Conservation (phyloP, 2,329 filamentous ascomycete genomes). For the Colletotrichum chlorophyti region DNA sequence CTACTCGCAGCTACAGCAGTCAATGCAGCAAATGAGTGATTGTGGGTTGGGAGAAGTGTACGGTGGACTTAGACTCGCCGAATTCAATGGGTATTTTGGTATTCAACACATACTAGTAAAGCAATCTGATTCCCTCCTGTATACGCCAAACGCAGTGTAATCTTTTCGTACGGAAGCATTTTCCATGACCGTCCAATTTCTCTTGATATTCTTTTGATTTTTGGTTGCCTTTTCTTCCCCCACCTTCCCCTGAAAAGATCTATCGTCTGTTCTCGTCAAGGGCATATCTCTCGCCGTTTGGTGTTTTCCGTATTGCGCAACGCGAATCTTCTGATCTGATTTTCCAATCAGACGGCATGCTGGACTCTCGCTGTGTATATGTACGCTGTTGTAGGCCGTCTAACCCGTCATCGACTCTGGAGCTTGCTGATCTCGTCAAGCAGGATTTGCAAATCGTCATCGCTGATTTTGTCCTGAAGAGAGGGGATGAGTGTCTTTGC, state of each 20-base stretch:
- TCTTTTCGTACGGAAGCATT: constrained; percentile 15
- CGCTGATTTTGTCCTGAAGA: constrained; percentile 85
- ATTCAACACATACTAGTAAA: constrained; percentile 29
- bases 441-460: constrained; percentile 86
- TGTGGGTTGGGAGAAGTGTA: background rate
- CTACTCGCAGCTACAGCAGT: too few species aligned
- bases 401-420: constrained; percentile 42
- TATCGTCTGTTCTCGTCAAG: background rate
- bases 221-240: background rate
- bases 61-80: background rate
- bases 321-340: too few species aligned
- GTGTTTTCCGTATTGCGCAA: background rate
- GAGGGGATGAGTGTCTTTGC: constrained; percentile 95
- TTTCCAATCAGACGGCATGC: too few species aligned
- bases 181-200: constrained; percentile 1
- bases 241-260: background rate
- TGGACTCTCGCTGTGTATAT: too few species aligned
- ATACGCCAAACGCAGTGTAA: constrained; percentile 29
- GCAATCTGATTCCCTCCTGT: constrained; percentile 24
- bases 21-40: background rate
- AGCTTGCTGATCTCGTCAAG: constrained; percentile 92
- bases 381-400: background rate
- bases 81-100: constrained; percentile 29
- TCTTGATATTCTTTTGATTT: background rate
- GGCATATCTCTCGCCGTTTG: background rate